A percentile compares a stretch with the other conserved stretches of the same genome.
Evolutionary conservation across 1,284 basidiomycete genomes (phyloP).

Genomic region (Schizophyllum amplum): DNA sequence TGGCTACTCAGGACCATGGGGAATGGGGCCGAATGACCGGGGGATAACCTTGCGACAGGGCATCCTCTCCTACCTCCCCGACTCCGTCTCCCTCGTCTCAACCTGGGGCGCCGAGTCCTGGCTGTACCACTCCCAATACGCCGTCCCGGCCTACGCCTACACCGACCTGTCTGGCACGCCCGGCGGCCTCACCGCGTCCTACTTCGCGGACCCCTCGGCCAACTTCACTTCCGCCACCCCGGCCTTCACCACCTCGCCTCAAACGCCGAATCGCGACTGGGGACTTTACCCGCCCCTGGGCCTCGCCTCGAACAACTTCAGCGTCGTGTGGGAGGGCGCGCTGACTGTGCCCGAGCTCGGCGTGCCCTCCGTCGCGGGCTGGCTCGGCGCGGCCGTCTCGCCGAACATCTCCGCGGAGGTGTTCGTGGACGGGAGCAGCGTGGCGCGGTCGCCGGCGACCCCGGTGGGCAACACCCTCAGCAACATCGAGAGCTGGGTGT

Average conservation of each 20-base stretch:
- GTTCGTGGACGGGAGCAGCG: conserved; percentile 15
- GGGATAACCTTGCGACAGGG: conserved; percentile 19
- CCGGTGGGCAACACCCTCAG: conserved; percentile 18
- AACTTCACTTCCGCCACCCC: conserved; percentile 15
- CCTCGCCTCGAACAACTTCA: conserved; percentile 23
- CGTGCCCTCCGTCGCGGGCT: conserved; percentile 14
- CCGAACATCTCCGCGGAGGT: conserved; percentile 16
- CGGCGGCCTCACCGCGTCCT: conserved; percentile 19
- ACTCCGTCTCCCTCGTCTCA: conserved; percentile 15
- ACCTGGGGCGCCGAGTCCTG: conserved; percentile 21
- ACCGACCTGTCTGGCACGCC: conserved; percentile 13
- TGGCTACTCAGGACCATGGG: conserved; percentile 22
- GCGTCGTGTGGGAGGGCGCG: conserved; percentile 22
- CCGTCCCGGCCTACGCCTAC: conserved; percentile 20
- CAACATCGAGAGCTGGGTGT: conserved; percentile 16
- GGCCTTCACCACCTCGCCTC: conserved; percentile 12
- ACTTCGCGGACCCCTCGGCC: conserved; percentile 15
- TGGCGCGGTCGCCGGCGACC: conserved; percentile 14
- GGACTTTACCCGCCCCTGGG: conserved; percentile 21
- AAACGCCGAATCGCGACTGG: conserved; percentile 22
- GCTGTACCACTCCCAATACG: conserved; percentile 22
- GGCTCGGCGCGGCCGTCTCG: conserved; percentile 16
- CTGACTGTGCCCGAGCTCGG: conserved; percentile 15
- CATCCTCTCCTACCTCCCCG: conserved; percentile 15
- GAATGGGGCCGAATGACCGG: conserved; percentile 16